These are phyloP conservation scores for Solidago caesia DNA, from an alignment of 129 eudicot species.

Conservation along the genomic window DNA sequence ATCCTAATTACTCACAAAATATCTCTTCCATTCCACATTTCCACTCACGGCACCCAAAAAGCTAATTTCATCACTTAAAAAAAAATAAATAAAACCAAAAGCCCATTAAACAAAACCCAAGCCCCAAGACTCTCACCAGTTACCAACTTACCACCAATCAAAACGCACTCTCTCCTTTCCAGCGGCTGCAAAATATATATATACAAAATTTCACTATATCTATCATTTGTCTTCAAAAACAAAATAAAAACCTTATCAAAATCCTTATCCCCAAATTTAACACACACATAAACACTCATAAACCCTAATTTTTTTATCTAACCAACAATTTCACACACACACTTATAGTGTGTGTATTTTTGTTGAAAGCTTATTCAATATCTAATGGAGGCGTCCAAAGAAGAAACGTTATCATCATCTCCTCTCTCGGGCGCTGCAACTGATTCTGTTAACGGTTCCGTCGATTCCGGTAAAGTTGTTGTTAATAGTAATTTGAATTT, in stretches of 20 bases:
- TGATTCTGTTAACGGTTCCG: constrained; percentile 17
- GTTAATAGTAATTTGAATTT: constrained; percentile 21
- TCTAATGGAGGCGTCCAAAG: constrained; percentile 44
- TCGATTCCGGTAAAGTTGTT: constrained; percentile 20
- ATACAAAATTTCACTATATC: neutral
- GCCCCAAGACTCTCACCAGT: neutral
- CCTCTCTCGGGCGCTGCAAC: constrained; percentile 37
- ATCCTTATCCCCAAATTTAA: constrained; percentile 16
- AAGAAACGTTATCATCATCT: constrained; percentile 17
- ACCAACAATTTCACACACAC: neutral
- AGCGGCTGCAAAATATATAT: neutral
- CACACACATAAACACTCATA: constrained; percentile 5
- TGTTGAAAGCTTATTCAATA: neutral
- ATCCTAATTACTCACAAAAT: too few species aligned
- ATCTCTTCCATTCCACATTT: too few species aligned
- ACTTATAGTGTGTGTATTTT: neutral
- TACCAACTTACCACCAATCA: neutral
- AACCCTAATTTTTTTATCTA: constrained; percentile 36
- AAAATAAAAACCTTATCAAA: constrained; percentile 37
- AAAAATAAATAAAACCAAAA: neutral
- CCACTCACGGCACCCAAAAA: too few species aligned
- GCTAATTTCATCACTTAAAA: too few species aligned
- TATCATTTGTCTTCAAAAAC: neutral
- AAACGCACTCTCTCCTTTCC: neutral
- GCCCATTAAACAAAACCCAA: neutral